These are phyloP conservation scores for Cladophialophora psammophila DNA, from an alignment of 2,329 filamentous ascomycete species.

Conservation along the genomic window DNA sequence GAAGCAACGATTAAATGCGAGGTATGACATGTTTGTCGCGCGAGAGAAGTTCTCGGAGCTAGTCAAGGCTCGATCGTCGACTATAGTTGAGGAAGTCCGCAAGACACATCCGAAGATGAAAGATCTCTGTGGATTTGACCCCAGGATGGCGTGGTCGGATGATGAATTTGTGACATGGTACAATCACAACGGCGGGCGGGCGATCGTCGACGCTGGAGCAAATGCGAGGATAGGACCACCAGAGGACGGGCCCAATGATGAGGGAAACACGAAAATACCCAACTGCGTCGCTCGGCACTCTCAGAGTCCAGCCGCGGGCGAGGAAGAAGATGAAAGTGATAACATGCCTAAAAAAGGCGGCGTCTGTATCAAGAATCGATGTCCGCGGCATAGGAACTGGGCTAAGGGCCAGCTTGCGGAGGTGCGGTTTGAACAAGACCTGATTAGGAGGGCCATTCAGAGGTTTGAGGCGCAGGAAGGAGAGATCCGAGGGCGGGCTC, in stretches of 20 bases:
- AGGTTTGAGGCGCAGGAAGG: constrained; percentile 31
- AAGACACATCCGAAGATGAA: constrained; percentile 56
- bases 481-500: constrained; percentile 34
- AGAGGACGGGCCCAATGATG: constrained; percentile 47
- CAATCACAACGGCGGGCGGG: constrained; percentile 46
- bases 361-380: constrained; percentile 57
- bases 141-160: constrained; percentile 56
- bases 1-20: constrained; percentile 45
- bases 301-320: constrained; percentile 41
- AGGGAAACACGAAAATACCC: constrained; percentile 41
- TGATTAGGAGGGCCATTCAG: constrained; percentile 33
- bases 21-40: constrained; percentile 51
- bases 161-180: constrained; percentile 59
- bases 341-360: constrained; percentile 46
- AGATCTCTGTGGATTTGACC: constrained; percentile 58
- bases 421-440: constrained; percentile 39
- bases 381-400: constrained; percentile 58
- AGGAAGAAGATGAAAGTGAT: constrained; percentile 48
- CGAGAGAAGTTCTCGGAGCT: constrained; percentile 53
- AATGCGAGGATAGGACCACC: constrained; percentile 44
- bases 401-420: constrained; percentile 51
- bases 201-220: constrained; percentile 38
- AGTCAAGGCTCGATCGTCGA: constrained; percentile 52
- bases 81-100: constrained; percentile 53
- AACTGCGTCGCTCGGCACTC: constrained; percentile 39